phyloP scores from a whole-genome alignment of 257 asterid genomes.

The Pogostemon cablin region DNA sequence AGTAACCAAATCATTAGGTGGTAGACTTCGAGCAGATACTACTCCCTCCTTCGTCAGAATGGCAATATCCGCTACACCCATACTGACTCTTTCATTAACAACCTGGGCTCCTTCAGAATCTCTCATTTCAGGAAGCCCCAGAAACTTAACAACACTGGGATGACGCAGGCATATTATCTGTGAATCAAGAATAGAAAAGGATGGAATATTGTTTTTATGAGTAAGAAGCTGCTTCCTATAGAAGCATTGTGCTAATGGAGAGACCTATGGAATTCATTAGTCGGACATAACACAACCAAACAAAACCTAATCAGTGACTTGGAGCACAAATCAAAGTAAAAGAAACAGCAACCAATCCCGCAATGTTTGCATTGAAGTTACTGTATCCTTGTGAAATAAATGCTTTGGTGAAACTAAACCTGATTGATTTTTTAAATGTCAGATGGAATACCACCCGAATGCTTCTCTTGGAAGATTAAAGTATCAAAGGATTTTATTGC shows the following conservation, averaged over 20 bases:
- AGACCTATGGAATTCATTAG: not conserved
- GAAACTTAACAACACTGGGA: slow-evolving; percentile 58
- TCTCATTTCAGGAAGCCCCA: slow-evolving; percentile 69
- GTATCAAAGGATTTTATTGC: slow-evolving; percentile 22
- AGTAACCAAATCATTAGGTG: slow-evolving; percentile 67
- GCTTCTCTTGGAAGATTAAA: slow-evolving; percentile 14
- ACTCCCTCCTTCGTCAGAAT: slow-evolving; percentile 51
- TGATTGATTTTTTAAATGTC: not conserved
- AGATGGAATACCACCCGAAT: slow-evolving; percentile 21
- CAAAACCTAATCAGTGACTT: not conserved
- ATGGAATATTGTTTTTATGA: slow-evolving; percentile 19
- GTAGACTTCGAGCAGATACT: slow-evolving; percentile 51
- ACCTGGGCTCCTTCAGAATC: slow-evolving; percentile 41
- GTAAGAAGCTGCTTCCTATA: slow-evolving; percentile 8
- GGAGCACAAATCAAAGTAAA: not conserved
- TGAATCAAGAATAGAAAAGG: slow-evolving; percentile 27
- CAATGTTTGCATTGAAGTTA: not conserved
- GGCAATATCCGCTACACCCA: slow-evolving; percentile 37
- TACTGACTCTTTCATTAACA: slow-evolving; percentile 38
- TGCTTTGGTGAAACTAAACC: not conserved
- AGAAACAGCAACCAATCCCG: not conserved
- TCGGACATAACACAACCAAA: not conserved
- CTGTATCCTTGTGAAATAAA: slow-evolving; percentile 7
- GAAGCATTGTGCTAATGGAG: not conserved
- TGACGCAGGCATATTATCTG: slow-evolving; percentile 76